Evolutionary conservation across 2,329 filamentous ascomycete genomes (phyloP).

Genomic region (Scedosporium boydii): DNA sequence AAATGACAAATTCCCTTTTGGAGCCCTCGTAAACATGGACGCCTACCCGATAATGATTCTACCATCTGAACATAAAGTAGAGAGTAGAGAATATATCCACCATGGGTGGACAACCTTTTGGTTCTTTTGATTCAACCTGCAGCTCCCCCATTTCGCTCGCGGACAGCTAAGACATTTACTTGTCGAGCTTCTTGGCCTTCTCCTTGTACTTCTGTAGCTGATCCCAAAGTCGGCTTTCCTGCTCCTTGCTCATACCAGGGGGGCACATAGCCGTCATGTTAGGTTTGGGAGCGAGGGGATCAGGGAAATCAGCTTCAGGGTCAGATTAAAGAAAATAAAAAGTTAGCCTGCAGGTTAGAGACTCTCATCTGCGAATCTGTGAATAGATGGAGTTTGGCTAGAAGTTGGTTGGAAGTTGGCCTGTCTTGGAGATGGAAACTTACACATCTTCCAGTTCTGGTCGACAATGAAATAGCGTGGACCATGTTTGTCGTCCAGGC

Average conservation of each 20-base stretch:
- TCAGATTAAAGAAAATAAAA: background rate
- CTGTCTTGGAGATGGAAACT: background rate
- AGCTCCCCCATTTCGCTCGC: background rate
- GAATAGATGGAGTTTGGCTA: no score
- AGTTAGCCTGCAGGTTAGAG: no score
- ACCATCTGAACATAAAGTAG: no score
- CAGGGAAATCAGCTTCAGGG: conserved; percentile 2
- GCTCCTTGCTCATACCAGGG: background rate
- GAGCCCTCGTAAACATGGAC: no score
- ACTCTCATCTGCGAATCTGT: no score
- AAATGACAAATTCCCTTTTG: no score
- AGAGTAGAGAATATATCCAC: no score
- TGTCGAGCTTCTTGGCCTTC: background rate
- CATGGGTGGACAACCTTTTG: background rate
- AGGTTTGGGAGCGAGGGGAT: conserved; percentile 1
- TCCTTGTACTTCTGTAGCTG: conserved; percentile 6
- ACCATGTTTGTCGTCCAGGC: background rate
- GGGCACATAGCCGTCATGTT: background rate
- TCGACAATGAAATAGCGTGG: background rate
- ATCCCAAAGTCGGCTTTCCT: background rate
- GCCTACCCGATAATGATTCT: no score
- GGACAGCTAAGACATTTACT: background rate
- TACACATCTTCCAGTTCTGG: conserved; percentile 6
- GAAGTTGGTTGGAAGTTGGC: no score
- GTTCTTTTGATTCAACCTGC: background rate